Conservation (phyloP, 768 basidiomycete species). For the Agaricus subrufescens region DNA sequence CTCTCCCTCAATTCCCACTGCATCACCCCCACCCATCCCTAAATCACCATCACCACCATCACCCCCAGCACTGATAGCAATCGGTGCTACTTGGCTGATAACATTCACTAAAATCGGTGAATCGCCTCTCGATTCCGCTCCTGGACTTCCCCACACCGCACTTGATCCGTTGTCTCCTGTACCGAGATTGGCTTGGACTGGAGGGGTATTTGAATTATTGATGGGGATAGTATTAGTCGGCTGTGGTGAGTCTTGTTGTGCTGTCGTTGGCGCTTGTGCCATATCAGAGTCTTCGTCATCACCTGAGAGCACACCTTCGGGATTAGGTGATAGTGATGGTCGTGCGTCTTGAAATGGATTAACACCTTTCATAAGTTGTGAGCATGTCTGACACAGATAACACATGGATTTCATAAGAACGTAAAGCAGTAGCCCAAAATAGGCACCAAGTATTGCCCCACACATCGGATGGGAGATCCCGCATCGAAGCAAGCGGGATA, state of each 20-base stretch:
- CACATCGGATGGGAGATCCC: too few relatives aligned
- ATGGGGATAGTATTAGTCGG: background rate
- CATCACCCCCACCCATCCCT: slow-evolving; percentile 6
- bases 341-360: too few relatives aligned
- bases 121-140: slow-evolving; percentile 8
- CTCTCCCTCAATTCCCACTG: slow-evolving; percentile 21
- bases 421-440: too few relatives aligned
- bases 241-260: background rate
- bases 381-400: background rate
- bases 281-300: background rate
- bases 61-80: background rate
- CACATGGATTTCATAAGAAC: too few relatives aligned
- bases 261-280: background rate
- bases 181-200: background rate
- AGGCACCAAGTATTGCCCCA: too few relatives aligned
- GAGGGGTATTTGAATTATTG: background rate
- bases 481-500: too few relatives aligned
- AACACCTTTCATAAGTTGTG: background rate
- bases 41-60: slow-evolving; percentile 12
- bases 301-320: background rate
- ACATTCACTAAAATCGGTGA: background rate
- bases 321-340: background rate
- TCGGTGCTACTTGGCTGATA: background rate
- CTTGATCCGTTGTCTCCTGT: too few relatives aligned
- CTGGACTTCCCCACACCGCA: slow-evolving; percentile 4